Evolutionary conservation across 305 asterid species (phyloP).

Genomic region (Fraxinus angustifolia): DNA sequence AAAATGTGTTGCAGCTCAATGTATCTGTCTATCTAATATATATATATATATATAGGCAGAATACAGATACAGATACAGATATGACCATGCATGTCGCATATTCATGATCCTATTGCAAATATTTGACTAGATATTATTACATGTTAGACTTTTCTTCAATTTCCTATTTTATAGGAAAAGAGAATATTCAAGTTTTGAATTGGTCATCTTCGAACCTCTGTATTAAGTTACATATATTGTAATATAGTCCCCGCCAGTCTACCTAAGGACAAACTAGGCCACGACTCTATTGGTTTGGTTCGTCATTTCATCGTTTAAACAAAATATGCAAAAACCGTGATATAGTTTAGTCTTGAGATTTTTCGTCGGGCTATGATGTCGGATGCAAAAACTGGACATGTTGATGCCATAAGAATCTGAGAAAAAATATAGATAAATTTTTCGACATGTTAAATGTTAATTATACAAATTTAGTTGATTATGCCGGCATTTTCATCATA

Average conservation of each 20-base stretch:
- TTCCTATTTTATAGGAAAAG: not conserved
- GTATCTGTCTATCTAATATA: not conserved
- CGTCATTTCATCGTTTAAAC: not conserved
- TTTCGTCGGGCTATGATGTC: not conserved
- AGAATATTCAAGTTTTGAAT: not conserved
- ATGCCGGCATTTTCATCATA: not conserved
- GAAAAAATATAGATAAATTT: not conserved
- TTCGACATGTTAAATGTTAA: not conserved
- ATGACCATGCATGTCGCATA: not conserved
- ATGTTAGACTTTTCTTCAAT: not conserved
- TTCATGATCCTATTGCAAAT: not conserved
- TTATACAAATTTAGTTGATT: not conserved
- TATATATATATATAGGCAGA: not conserved
- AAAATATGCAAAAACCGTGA: not conserved
- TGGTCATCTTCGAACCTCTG: not conserved
- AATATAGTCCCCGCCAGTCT: not conserved
- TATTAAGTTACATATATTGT: not conserved
- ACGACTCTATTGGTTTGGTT: not conserved
- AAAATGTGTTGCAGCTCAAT: not conserved
- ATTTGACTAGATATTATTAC: not conserved
- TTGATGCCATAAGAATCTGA: not conserved
- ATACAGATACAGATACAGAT: not conserved
- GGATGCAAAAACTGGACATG: not conserved
- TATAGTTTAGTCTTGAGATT: not conserved
- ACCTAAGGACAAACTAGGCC: not conserved